Evolutionary conservation across 1,284 basidiomycete genomes (phyloP).

Genomic region (Ustilago sp.): DNA sequence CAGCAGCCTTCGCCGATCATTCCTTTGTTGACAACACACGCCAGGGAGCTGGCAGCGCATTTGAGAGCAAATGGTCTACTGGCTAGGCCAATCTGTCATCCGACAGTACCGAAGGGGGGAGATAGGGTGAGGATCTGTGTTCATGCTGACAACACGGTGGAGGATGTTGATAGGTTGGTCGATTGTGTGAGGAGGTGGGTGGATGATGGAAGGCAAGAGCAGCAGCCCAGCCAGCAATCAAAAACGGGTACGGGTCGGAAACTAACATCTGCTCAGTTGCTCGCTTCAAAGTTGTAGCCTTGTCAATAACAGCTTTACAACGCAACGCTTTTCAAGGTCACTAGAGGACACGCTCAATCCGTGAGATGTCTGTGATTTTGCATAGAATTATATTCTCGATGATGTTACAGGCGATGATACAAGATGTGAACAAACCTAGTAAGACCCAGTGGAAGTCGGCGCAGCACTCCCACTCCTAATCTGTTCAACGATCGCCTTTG

Average conservation of each 20-base stretch:
- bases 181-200: constrained; percentile 31
- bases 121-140: constrained; percentile 87
- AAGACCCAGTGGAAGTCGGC: constrained; percentile 11
- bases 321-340: too few relatives aligned
- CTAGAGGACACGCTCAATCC: background rate
- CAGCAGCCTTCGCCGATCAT: constrained; percentile 78
- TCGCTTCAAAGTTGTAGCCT: constrained; percentile 33
- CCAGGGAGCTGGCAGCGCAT: constrained; percentile 78
- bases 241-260: background rate
- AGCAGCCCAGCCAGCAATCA: too few relatives aligned
- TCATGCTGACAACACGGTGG: constrained; percentile 78
- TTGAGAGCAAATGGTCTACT: constrained; percentile 77
- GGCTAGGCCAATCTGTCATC: constrained; percentile 79
- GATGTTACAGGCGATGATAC: background rate
- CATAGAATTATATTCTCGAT: background rate
- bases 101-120: constrained; percentile 82
- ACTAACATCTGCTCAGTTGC: background rate
- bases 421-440: constrained; percentile 6
- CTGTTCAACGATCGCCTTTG: constrained; percentile 58
- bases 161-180: constrained; percentile 74
- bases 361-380: background rate
- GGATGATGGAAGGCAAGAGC: background rate
- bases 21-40: constrained; percentile 81
- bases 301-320: too few relatives aligned
- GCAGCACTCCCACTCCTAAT: constrained; percentile 27